Conservation (phyloP, 2,329 filamentous ascomycete species). For the Fusarium mexicanum region DNA sequence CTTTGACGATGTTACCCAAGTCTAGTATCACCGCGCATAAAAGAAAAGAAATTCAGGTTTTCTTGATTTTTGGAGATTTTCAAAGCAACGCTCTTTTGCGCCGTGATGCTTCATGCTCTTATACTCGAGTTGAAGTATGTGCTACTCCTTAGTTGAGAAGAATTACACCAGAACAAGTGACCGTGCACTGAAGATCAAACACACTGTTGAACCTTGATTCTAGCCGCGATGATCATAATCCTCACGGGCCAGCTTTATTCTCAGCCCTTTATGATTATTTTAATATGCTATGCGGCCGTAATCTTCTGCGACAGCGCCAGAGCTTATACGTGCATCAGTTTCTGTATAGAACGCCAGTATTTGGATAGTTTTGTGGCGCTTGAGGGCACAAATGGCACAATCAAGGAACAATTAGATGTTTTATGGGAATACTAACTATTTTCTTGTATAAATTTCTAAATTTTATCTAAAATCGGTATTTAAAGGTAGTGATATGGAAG, state of each 20-base stretch:
- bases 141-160: neutral
- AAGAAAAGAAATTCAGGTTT: neutral
- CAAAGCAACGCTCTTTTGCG: neutral
- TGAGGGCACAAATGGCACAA: neutral
- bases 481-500: neutral
- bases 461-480: neutral
- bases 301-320: neutral
- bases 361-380: neutral
- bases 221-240: neutral
- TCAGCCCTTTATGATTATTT: neutral
- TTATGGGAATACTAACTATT: neutral
- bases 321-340: neutral
- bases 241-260: neutral
- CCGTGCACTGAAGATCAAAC: neutral
- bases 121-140: neutral
- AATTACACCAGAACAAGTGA: neutral
- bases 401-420: neutral
- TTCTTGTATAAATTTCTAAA: too few species aligned
- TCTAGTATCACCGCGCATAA: neutral
- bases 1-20: neutral
- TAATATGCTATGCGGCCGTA: neutral
- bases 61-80: neutral
- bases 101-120: neutral
- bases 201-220: neutral
- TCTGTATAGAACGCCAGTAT: too few species aligned